Conservation (phyloP, 768 basidiomycete genomes). For the Peribolospora kevripleyi region DNA sequence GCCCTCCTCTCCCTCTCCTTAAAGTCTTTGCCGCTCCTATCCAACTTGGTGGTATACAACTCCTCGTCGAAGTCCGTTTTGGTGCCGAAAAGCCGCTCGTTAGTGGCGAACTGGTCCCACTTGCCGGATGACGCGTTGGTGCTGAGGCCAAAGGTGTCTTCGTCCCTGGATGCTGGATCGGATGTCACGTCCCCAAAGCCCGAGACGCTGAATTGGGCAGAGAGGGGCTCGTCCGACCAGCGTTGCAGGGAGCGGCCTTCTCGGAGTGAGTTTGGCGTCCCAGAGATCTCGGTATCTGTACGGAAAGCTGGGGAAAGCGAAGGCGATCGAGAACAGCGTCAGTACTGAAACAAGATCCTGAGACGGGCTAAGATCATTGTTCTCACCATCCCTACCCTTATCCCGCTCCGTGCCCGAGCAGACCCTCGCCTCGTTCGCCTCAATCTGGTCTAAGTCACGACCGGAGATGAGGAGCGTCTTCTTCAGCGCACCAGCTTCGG, state of each 20-base stretch:
- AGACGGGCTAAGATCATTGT: not conserved
- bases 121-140: conserved; percentile 8
- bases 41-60: conserved; percentile 76
- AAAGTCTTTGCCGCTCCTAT: conserved; percentile 58
- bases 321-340: not conserved
- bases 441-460: conserved; percentile 9
- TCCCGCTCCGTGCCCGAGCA: not conserved
- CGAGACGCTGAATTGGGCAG: not conserved
- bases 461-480: conserved; percentile 10
- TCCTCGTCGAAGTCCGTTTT: conserved; percentile 82
- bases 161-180: not conserved
- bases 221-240: conserved; percentile 3
- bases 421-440: conserved; percentile 8
- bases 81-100: conserved; percentile 80
- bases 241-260: conserved; percentile 10
- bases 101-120: conserved; percentile 87
- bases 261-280: not conserved
- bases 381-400: not conserved
- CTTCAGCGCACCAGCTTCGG: conserved; percentile 1
- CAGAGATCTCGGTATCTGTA: conserved; percentile 18
- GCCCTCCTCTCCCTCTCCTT: conserved; percentile 73
- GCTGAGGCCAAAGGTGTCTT: not conserved
- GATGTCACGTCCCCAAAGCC: not conserved
- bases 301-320: conserved; percentile 8
- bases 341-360: not conserved